Percentiles rank a stretch among this genome's conserved stretches.
These are phyloP conservation scores for Zasmidium cellare DNA, from an alignment of 2,329 filamentous ascomycete genomes.

Conservation along the genomic window DNA sequence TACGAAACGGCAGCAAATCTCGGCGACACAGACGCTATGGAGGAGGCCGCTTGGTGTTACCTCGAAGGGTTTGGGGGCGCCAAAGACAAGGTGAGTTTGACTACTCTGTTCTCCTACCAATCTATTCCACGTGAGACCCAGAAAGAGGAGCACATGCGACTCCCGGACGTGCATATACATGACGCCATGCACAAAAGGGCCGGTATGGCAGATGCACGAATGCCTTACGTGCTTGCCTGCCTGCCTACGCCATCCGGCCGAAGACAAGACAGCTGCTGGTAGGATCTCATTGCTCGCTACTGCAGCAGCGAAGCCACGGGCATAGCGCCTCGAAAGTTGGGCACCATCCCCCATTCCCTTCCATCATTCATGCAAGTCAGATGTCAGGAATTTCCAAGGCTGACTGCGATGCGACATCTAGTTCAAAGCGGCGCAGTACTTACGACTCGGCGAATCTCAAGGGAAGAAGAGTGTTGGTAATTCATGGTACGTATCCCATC, in stretches of 20 bases:
- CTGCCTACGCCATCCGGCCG: neutral
- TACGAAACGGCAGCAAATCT: conserved; percentile 97
- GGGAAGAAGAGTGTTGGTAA: conserved; percentile 91
- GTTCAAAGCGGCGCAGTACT: conserved; percentile 84
- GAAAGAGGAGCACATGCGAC: neutral
- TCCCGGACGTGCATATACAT: neutral
- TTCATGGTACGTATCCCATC: conserved; percentile 76
- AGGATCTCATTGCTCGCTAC: neutral
- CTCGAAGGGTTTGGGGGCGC: conserved; percentile 94
- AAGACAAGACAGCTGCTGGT: neutral
- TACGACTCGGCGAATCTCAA: conserved; percentile 84
- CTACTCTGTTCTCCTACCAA: conserved; percentile 8
- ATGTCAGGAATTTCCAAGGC: conserved; percentile 3
- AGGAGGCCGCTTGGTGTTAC: conserved; percentile 95
- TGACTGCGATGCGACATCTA: conserved; percentile 36
- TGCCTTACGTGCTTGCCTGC: neutral
- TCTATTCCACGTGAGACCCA: conserved; percentile 16
- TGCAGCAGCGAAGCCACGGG: neutral
- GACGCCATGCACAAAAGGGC: neutral
- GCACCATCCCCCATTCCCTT: conserved; percentile 1
- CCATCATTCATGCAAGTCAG: conserved; percentile 21
- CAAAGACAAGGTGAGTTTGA: conserved; percentile 97
- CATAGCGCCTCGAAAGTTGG: conserved; percentile 21
- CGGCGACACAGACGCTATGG: conserved; percentile 96
- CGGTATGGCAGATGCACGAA: neutral